Conservation (phyloP, 1,284 basidiomycete species). For the Waitea zeae region DNA sequence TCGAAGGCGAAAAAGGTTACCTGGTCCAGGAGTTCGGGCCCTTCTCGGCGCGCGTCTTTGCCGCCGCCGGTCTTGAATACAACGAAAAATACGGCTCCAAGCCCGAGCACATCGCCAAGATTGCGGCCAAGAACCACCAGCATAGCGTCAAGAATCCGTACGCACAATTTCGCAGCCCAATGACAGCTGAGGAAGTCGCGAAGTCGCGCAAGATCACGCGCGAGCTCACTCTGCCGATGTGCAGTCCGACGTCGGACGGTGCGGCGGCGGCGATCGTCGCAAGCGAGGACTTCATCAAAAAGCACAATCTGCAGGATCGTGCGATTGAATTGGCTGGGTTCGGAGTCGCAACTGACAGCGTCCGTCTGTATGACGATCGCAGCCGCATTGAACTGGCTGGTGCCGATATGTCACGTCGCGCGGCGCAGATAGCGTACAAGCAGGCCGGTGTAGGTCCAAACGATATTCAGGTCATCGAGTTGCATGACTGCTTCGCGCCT, state of each 20-base stretch:
- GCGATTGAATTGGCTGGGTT: no score
- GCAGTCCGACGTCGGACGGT: no score
- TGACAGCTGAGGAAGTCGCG: slow-evolving; percentile 55
- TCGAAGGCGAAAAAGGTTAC: slow-evolving; percentile 39
- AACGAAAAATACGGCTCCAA: slow-evolving; percentile 59
- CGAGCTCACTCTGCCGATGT: slow-evolving; percentile 75
- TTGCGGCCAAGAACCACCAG: slow-evolving; percentile 73
- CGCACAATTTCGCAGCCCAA: slow-evolving; percentile 68
- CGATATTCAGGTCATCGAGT: slow-evolving; percentile 69
- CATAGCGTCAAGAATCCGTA: slow-evolving; percentile 77
- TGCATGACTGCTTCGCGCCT: slow-evolving; percentile 75
- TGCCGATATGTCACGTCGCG: slow-evolving; percentile 55
- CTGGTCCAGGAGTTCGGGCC: slow-evolving; percentile 54
- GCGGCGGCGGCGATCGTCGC: no score
- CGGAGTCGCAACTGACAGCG: no score
- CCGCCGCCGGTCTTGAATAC: slow-evolving; percentile 67
- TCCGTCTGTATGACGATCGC: slow-evolving; percentile 46
- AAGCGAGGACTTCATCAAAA: no score
- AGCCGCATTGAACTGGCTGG: slow-evolving; percentile 66
- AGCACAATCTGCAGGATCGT: no score
- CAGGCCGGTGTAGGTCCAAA: slow-evolving; percentile 57
- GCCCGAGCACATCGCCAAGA: slow-evolving; percentile 56
- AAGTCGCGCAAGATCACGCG: slow-evolving; percentile 50
- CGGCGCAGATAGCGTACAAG: slow-evolving; percentile 55
- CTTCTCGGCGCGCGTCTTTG: slow-evolving; percentile 57